Evolutionary conservation across 305 asterid genomes (phyloP).

Genomic region (Caryopteris hybrid): DNA sequence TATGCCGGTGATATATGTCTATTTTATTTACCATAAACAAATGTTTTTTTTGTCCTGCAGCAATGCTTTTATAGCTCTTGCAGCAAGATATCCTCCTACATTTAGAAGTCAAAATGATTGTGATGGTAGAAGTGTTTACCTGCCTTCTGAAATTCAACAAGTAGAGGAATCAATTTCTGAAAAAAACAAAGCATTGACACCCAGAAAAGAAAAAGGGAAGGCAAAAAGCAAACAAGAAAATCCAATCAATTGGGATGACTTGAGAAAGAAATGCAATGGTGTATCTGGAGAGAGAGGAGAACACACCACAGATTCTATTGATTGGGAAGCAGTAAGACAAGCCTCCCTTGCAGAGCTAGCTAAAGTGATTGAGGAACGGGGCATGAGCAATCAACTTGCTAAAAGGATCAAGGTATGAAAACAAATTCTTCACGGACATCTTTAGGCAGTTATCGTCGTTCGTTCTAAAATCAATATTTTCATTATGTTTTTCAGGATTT

Average conservation of each 20-base stretch:
- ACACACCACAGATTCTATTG: conserved; percentile 27
- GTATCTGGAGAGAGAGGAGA: conserved; percentile 9
- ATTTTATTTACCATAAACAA: neutral
- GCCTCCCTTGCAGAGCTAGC: conserved; percentile 33
- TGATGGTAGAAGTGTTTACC: neutral
- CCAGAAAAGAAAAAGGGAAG: conserved; percentile 5
- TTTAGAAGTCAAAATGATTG: neutral
- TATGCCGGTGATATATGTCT: neutral
- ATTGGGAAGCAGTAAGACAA: conserved; percentile 53
- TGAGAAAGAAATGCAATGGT: conserved; percentile 23
- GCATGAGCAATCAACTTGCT: conserved; percentile 45
- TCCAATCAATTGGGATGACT: conserved; percentile 47
- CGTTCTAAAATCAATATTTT: neutral
- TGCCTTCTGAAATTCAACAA: no score
- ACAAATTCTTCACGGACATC: neutral
- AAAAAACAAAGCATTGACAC: no score
- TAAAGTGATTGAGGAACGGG: conserved; percentile 30
- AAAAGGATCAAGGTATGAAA: conserved; percentile 43
- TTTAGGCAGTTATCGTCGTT: neutral
- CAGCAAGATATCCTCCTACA: conserved; percentile 38
- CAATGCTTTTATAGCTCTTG: conserved; percentile 45
- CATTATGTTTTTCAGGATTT: neutral
- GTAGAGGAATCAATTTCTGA: neutral
- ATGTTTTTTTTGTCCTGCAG: conserved; percentile 28
- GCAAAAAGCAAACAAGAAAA: conserved; percentile 4